Base-by-base conservation (phyloP, 768 basidiomycete genomes). In the Lyophyllum semitale region DNA sequence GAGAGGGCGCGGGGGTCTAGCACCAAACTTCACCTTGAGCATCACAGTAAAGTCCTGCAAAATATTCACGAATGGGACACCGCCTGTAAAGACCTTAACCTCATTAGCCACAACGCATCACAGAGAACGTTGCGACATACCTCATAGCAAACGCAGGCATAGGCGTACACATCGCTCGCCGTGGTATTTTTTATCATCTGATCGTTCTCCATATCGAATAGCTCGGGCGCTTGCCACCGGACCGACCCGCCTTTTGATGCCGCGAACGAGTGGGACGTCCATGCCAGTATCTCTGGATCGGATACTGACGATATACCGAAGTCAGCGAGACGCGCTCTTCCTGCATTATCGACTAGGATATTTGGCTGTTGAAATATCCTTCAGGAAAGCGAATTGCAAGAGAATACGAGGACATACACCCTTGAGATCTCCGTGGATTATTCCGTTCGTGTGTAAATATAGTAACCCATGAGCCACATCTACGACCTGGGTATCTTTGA, bases 171-270 rank as follows among this genome's bases (percentile, higher is more conserved):
- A 13, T 51, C 50, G 18, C 50, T 51, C 8, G 37, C 38, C 17
- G 23, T 23, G 38, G 22, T 51, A 33, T 51, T 51, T 8, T 38
- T 17, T 8, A 40, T n/a, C 2, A 27, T 29, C 20, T 33, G 7
- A 17, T 51, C 50, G 12, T 20, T 8, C 4, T 50, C 33, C 3
- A 38, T 5, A 23, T 51, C 38, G 32, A 51, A 51, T 26, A 51
- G 37, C 50, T 51, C 50, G 5, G 50, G 50, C 8, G 50, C 50
- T 12, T 42, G 50, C 50, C 50, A 41, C 26, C 30, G 35, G n/a
- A 50, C 27, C 15, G 45, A 27, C 25, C 45, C 45, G n/a, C n/a
- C n/a, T n/a, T n/a, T n/a, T 18, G 46, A 48, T n/a, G 20, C 37
- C 20, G 18, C 50, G 9, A 38, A 26, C 5, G 50, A 51, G n/a